These are phyloP conservation scores for Fistulifera pelliculosa DNA, from an alignment of 108 stramenopile genomes.

Conservation along the genomic window DNA sequence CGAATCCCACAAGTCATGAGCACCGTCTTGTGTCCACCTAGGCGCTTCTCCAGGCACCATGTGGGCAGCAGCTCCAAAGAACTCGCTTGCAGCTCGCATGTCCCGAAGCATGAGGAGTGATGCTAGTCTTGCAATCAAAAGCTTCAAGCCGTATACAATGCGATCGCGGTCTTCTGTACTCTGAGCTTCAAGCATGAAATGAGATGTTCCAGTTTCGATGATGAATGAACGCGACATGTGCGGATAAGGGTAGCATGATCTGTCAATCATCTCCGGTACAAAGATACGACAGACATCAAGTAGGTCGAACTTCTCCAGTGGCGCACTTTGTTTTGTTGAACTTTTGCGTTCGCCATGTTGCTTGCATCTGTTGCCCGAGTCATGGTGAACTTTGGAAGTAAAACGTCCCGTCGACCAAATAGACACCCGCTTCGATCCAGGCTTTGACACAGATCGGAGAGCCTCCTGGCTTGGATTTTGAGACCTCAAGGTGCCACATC, in stretches of 20 bases:
- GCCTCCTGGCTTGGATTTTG: constrained; percentile 6
- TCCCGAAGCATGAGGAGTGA: constrained; percentile 47
- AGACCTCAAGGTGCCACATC: constrained; percentile 34
- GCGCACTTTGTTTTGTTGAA: constrained; percentile 17
- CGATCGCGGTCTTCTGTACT: constrained; percentile 28
- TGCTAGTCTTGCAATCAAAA: constrained; percentile 51
- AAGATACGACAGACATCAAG: constrained; percentile 40
- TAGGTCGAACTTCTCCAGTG: constrained; percentile 27
- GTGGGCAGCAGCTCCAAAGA: constrained; percentile 29
- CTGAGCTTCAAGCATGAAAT: constrained; percentile 37
- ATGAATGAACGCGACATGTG: constrained; percentile 21
- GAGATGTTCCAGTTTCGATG: constrained; percentile 29
- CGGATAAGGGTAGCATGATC: constrained; percentile 31
- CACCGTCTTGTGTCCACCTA: constrained; percentile 13
- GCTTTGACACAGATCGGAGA: constrained; percentile 30
- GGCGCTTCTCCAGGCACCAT: constrained; percentile 42
- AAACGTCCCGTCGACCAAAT: constrained; percentile 36
- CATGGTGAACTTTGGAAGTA: constrained; percentile 28
- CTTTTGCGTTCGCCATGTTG: constrained; percentile 26
- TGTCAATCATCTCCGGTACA: constrained; percentile 30
- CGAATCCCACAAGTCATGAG: not conserved
- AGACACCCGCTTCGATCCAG: constrained; percentile 46
- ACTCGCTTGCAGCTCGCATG: constrained; percentile 37
- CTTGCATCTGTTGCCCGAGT: no score
- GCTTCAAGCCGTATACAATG: constrained; percentile 44